Evolutionary conservation across 164 flowering plant genomes (phyloP), one percentile per base, ranked within the genome.

Genomic region (Aristolochia californica): DNA sequence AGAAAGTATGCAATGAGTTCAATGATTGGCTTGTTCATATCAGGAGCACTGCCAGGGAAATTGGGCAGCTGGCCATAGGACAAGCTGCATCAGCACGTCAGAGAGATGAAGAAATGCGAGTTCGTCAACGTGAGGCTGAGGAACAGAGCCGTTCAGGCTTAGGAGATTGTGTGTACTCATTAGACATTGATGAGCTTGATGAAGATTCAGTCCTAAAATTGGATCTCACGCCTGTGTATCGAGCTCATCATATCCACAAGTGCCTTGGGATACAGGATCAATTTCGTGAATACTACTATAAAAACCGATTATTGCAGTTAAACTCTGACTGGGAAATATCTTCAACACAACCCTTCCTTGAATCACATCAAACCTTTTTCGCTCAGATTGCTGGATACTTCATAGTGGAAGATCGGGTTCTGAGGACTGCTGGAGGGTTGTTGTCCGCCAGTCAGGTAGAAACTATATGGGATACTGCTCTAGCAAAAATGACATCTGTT

Each of bases 41-140:
- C 30, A 78, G 98, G 74, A 81, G 84, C 71, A 78, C 73, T 26
- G 87, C 96, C 4, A 83, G 82, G 70, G 77, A 75, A 62, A 81
- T 91, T 57, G 96, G 98, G n/a, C 90, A 86, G 63, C 75, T 75
- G 23, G 96, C 98, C 16, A 83, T 91, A 27, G 90, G 83, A n/a
- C 86, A 74, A 61, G 76, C 91, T 53, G 75, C 85, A 43, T 75
- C 96, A 43, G 77, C 77, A 18, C 90, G 96, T 40, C 93, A 86
- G 65, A 82, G 80, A 70, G 95, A 83, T 52, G 86, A 84, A 62
- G 96, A 91, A 52, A 68, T 83, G 81, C 76, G 76, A 21, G 79
- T 81, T 43, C 84, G 78, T 14, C 98, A 91, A 67, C 83, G 81
- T 66, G 81, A 80, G 68, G 86, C 83, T 5, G 96, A 91, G 73